phyloP scores from a whole-genome alignment of 2,329 filamentous ascomycete genomes.

The Xylariaceae sp. region DNA sequence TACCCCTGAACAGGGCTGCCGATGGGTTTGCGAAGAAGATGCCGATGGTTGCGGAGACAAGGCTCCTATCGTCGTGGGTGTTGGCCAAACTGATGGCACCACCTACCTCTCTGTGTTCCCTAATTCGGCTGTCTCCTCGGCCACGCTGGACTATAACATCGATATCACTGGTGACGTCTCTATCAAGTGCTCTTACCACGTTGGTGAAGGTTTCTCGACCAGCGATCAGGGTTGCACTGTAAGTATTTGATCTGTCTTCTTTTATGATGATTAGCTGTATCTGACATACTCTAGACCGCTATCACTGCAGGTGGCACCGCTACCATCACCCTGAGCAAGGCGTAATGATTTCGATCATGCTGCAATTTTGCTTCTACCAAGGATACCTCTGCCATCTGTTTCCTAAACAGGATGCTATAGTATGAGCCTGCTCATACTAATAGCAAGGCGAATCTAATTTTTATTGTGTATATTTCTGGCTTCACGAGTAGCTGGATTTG shows the following conservation, averaged over 20 bases:
- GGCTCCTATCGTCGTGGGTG: constrained; percentile 81
- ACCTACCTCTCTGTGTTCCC: constrained; percentile 83
- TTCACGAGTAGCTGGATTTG: constrained; percentile 3
- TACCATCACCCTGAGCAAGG: constrained; percentile 40
- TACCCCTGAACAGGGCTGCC: constrained; percentile 62
- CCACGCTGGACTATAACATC: constrained; percentile 72
- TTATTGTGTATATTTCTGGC: constrained; percentile 29
- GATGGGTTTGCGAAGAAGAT: constrained; percentile 57
- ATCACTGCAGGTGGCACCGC: constrained; percentile 37
- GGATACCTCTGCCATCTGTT: constrained; percentile 29
- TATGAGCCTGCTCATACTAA: constrained; percentile 17
- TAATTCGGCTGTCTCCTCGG: constrained; percentile 71
- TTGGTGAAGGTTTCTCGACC: constrained; percentile 56
- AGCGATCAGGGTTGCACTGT: constrained; percentile 70
- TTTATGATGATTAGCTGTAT: constrained; percentile 13
- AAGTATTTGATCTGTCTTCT: constrained; percentile 44
- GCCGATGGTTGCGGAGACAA: constrained; percentile 70
- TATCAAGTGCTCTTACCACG: constrained; percentile 58
- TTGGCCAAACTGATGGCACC: constrained; percentile 60
- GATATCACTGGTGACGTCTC: constrained; percentile 64
- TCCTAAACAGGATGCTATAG: constrained; percentile 17
- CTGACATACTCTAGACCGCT: constrained; percentile 33
- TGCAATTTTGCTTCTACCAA: constrained; percentile 27
- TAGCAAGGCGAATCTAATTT: constrained; percentile 28
- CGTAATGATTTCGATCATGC: constrained; percentile 17